Base-by-base conservation (phyloP, 345 rosid species). In the Diplotaxis tenuifolia region DNA sequence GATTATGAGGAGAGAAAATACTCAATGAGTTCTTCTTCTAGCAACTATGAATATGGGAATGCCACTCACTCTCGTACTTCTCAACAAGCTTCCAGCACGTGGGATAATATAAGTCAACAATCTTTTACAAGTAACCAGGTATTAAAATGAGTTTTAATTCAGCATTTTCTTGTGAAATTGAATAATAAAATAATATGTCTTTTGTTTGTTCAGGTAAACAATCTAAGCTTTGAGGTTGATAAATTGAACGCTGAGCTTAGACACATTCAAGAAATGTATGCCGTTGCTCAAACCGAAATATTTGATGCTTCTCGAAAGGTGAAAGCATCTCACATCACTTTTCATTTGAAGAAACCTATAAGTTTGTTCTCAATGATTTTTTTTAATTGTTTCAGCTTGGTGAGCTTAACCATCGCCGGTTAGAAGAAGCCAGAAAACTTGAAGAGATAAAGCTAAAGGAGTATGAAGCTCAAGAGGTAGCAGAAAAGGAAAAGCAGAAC, bases 241-340 rank as follows among this genome's bases (percentile, higher is more conserved):
- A 91, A 86, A 82, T 86, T 93, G 73, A 91, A 87, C 82, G 78
- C 75, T 78, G 97, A 91, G 81, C 96, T 93, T 31, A 91, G 92
- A 80, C 96, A 91, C 42, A 79, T 71, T 70, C 91, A 80, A 67
- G 96, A 89, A 62, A 87, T 89, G 84, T 83, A 91, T 70, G 94
- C 93, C 2, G 66, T 79, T 25, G 97, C 98, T 72, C 96, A 85
- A 72, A 86, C 79, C 50, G 97, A 93, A 83, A 83, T 88, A 31
- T 75, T 77, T 55, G 93, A 91, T 78, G 91, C 96, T 78, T 87
- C 97, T 49, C 79, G 84, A 52, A 87, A 86, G 98, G 98, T 93
- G 70, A 63, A 62, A 82, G 20, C 25, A 15, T 63, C 60, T 64
- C 45, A 20, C 1, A 7, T 53, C 57, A 9, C 2, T 23, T 34